Conservation (phyloP, 768 basidiomycete species). For the Butyriboletus loyo region DNA sequence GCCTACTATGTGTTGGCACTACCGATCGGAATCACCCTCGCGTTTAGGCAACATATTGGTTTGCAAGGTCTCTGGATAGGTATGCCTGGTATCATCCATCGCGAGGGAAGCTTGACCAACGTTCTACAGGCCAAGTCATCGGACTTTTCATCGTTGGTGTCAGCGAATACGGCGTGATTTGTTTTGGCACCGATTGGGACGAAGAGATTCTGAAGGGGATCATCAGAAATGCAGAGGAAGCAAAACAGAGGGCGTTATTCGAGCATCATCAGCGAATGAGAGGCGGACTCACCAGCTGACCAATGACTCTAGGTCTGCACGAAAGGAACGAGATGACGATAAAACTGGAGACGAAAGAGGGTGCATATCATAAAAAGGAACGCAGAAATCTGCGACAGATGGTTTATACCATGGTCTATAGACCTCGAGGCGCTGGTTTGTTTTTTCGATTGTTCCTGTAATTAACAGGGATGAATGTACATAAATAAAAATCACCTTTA, state of each 20-base stretch:
- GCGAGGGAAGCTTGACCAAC: constrained; percentile 7
- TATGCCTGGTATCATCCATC: constrained; percentile 5
- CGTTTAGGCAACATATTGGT: constrained; percentile 44
- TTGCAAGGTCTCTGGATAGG: constrained; percentile 54
- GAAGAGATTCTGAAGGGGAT: constrained; percentile 42
- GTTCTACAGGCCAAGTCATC: constrained; percentile 59
- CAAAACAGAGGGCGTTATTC: constrained; percentile 26
- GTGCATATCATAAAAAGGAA: background rate
- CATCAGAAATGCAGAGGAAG: constrained; percentile 34
- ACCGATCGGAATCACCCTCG: constrained; percentile 50
- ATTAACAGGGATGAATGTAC: background rate
- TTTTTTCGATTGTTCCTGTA: background rate
- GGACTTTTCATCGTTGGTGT: constrained; percentile 70
- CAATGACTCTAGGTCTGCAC: background rate
- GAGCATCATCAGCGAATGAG: constrained; percentile 18
- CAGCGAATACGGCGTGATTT: constrained; percentile 62
- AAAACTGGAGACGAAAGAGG: background rate
- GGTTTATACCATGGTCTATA: background rate
- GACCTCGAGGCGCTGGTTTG: background rate
- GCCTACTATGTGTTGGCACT: constrained; percentile 59
- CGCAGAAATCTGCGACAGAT: background rate
- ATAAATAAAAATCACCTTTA: background rate
- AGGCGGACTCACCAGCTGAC: constrained; percentile 18
- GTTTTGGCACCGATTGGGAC: constrained; percentile 50
- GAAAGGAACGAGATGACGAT: background rate